Evolutionary conservation across 139 green algal genomes (phyloP).

Genomic region (Closterium sp.): DNA sequence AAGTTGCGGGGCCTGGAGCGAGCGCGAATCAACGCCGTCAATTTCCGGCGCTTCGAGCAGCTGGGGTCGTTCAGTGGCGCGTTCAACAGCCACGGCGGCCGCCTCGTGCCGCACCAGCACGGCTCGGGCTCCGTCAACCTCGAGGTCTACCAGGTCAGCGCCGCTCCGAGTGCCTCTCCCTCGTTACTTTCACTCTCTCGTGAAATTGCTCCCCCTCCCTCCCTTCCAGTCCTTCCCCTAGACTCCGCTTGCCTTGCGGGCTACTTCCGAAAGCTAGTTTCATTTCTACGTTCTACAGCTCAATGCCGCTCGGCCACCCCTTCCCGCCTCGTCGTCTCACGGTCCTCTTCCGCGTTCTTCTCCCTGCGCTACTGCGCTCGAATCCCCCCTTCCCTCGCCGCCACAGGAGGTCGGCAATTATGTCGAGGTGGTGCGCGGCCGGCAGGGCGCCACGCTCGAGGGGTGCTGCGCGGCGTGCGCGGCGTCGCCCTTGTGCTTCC

Average conservation of each 20-base stretch:
- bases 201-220: background rate
- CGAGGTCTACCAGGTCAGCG: background rate
- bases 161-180: background rate
- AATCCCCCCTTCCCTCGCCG: too few species aligned
- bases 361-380: background rate
- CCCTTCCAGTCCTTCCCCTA: background rate
- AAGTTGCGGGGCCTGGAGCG: background rate
- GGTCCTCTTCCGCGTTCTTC: background rate
- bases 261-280: too few species aligned
- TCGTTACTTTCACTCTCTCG: too few species aligned
- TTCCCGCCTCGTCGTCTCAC: background rate
- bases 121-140: background rate
- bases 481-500: background rate
- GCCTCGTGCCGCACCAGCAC: background rate
- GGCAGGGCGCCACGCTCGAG: background rate
- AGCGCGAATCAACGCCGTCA: background rate
- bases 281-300: background rate
- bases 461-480: background rate
- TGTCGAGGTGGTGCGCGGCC: background rate
- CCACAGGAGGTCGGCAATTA: background rate
- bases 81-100: background rate
- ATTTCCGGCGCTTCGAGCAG: background rate
- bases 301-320: background rate
- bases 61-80: background rate
- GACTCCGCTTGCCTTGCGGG: too few species aligned